Percentiles rank a stretch among this genome's conserved stretches.
These are phyloP conservation scores for Scalesia atractyloides DNA, from an alignment of 129 eudicot species.

Conservation along the genomic window DNA sequence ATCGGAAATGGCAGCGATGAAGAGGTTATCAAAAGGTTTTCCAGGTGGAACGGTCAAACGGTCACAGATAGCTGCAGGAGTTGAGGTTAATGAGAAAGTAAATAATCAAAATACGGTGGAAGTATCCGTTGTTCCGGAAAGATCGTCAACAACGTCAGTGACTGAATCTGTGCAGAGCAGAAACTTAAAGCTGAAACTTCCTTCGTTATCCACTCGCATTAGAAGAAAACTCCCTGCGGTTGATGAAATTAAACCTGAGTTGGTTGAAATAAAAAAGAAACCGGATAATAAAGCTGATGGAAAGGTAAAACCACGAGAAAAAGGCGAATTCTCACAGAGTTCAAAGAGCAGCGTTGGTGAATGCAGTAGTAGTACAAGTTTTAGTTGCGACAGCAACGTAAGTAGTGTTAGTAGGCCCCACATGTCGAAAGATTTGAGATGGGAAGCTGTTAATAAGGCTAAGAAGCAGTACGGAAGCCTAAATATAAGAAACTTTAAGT, in stretches of 20 bases:
- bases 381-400: conserved; percentile 67
- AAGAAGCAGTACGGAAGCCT: conserved; percentile 60
- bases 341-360: conserved; percentile 87
- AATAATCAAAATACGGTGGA: conserved; percentile 43
- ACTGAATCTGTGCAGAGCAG: conserved; percentile 29
- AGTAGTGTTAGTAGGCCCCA: conserved; percentile 82
- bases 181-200: conserved; percentile 37
- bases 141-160: conserved; percentile 21
- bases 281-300: conserved; percentile 40
- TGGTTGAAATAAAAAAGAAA: conserved; percentile 20
- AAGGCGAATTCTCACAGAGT: conserved; percentile 79
- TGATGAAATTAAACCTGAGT: conserved; percentile 42
- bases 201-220: conserved; percentile 40
- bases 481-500: conserved; percentile 62
- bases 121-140: conserved; percentile 58
- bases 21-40: conserved; percentile 51
- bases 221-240: conserved; percentile 45
- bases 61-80: conserved; percentile 50
- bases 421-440: conserved; percentile 83
- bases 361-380: conserved; percentile 74
- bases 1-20: conserved; percentile 86
- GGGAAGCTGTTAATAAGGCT: conserved; percentile 66
- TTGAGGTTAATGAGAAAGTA: conserved; percentile 38
- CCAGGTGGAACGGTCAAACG: conserved; percentile 43
- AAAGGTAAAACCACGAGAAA: conserved; percentile 54